Evolutionary conservation across 257 asterid species (phyloP).

Genomic region (Forsythia viridissima): DNA sequence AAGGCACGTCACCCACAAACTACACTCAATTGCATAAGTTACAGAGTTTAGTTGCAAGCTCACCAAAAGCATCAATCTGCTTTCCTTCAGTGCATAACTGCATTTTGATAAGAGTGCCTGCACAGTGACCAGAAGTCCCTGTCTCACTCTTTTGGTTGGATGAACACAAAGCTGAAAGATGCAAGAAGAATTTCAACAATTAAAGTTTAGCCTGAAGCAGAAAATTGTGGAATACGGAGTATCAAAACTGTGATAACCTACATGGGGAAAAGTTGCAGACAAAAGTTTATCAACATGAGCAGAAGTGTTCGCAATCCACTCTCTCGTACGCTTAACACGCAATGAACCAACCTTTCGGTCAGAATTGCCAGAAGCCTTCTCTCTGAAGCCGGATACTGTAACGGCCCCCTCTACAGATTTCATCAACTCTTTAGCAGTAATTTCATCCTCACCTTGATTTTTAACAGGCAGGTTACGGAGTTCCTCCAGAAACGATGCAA

Average conservation of each 20-base stretch:
- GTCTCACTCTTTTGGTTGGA: constrained; percentile 74
- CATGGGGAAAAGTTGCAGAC: constrained; percentile 86
- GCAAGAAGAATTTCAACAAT: constrained; percentile 13
- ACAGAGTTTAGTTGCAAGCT: constrained; percentile 36
- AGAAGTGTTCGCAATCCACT: constrained; percentile 70
- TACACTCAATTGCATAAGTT: constrained; percentile 15
- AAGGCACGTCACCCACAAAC: constrained; percentile 10
- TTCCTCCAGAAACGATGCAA: constrained; percentile 58
- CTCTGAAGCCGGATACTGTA: constrained; percentile 29
- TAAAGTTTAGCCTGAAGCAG: constrained; percentile 6
- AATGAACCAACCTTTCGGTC: constrained; percentile 42
- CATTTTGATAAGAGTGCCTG: constrained; percentile 65
- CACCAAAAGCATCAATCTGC: constrained; percentile 91
- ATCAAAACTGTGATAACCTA: constrained; percentile 42
- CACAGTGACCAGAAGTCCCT: constrained; percentile 65
- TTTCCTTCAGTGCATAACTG: constrained; percentile 65
- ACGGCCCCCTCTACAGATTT: constrained; percentile 31
- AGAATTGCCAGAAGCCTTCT: constrained; percentile 27
- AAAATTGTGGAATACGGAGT: neutral
- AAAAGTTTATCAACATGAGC: constrained; percentile 72
- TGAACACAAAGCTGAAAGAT: constrained; percentile 73
- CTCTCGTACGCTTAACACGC: constrained; percentile 68
- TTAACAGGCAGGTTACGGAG: constrained; percentile 72
- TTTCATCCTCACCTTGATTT: constrained; percentile 31
- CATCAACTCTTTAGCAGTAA: constrained; percentile 24